Base-by-base conservation (phyloP, 495 filamentous ascomycete species). In the Haplographium delicatum region DNA sequence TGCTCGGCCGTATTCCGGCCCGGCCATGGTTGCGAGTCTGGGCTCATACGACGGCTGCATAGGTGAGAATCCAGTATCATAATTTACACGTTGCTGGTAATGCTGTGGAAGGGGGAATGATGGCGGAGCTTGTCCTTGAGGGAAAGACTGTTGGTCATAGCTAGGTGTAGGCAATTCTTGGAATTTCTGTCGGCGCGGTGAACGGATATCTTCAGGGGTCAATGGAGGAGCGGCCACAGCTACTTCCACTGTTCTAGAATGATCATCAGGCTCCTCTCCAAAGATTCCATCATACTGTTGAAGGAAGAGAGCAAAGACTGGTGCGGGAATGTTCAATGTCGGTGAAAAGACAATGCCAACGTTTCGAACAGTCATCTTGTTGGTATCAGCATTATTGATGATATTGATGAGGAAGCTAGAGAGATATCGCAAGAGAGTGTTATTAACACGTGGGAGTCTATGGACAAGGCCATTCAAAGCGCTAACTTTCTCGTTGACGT, bases 321-420 rank as follows among this genome's bases (percentile, higher is more conserved):
- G 91, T 1, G 89, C 89, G 0, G 94, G 91, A 33, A 98, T 96
- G 67, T 97, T 97, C 26, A 97, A 77, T 0, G 94, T 97, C 1
- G 93, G 93, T n/a, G 94, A 93, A 68, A 97, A 98, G 47, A 97
- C 91, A 54, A 98, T 98, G 57, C 93, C 89, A 43, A 98, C 89
- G 65, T 98, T 98, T 31, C 93, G 81, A 45, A 96, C 88, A 4
- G 85, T 95, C 93, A 98, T 98, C 72, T 96, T 97, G 71, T 98
- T 98, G 58, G 85, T 73, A 54, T 90, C 85, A 2, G 88, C 77
- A 55, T 96, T 87, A 62, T 89, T 87, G 54, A 95, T 85, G 56
- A 97, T 89, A 56, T 82, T 82, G 59, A 95, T 86, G 54, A 98
- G 66, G 68, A 93, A 96, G 8, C 82, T 76, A 30, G 88, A 88